Percentiles rank a stretch among this genome's conserved stretches.
Evolutionary conservation across 495 filamentous ascomycete species (phyloP).

Genomic region (Cercophora scortea): DNA sequence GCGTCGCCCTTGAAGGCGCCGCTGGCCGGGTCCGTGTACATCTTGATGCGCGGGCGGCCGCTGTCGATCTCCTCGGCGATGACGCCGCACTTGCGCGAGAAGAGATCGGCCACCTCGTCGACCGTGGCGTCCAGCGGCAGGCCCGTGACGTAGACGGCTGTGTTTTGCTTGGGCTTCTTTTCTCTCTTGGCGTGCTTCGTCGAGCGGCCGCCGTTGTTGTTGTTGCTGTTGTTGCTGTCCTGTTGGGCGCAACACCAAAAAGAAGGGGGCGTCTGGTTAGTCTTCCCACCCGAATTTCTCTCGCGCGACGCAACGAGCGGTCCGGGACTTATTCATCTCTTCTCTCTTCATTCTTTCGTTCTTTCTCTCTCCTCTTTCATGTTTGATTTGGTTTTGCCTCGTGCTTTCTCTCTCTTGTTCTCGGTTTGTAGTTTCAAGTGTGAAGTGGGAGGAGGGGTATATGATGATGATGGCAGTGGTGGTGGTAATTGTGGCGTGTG

Average conservation of each 20-base stretch:
- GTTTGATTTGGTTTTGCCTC: background rate
- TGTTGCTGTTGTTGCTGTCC: slow-evolving; percentile 14
- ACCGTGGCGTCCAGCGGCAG: slow-evolving; percentile 70
- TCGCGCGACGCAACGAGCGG: no score
- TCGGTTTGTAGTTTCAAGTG: background rate
- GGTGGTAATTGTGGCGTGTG: slow-evolving; percentile 1
- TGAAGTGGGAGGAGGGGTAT: background rate
- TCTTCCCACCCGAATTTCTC: slow-evolving; percentile 2
- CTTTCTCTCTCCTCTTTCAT: background rate
- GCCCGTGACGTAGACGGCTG: slow-evolving; percentile 81
- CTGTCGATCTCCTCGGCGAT: slow-evolving; percentile 91
- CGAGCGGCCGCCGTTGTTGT: slow-evolving; percentile 15
- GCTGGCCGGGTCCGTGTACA: slow-evolving; percentile 71
- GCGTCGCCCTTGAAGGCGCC: slow-evolving; percentile 91
- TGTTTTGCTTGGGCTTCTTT: slow-evolving; percentile 57
- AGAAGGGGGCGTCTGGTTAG: slow-evolving; percentile 19
- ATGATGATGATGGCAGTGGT: background rate
- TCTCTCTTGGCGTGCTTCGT: slow-evolving; percentile 21
- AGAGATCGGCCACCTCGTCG: slow-evolving; percentile 74
- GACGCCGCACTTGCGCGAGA: slow-evolving; percentile 80
- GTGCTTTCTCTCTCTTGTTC: background rate
- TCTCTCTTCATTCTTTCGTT: slow-evolving; percentile 1
- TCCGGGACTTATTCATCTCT: background rate
- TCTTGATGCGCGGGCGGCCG: slow-evolving; percentile 78
- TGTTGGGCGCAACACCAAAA: slow-evolving; percentile 16